Percentiles rank a stretch among this genome's conserved stretches.
Conservation (phyloP, 2,329 filamentous ascomycete species). For the Clarireedia sp. region DNA sequence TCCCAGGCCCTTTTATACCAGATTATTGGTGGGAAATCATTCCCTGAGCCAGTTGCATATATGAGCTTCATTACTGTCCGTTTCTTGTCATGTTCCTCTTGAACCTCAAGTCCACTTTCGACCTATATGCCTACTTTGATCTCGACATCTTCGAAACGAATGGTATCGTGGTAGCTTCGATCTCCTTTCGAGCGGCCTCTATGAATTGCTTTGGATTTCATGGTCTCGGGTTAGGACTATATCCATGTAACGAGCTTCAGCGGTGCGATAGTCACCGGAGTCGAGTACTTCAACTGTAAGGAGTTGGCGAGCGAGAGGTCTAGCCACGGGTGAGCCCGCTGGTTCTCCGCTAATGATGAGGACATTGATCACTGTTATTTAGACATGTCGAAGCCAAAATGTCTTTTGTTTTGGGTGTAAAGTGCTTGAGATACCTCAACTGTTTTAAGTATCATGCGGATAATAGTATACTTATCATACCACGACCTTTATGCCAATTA, state of each 20-base stretch:
- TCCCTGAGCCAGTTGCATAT: neutral
- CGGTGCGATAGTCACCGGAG: neutral
- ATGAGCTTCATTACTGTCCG: neutral
- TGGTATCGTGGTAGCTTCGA: neutral
- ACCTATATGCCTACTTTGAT: neutral
- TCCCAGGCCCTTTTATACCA: neutral
- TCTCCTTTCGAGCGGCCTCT: neutral
- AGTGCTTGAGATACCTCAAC: too few species aligned
- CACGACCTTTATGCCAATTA: too few species aligned
- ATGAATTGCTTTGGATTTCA: neutral
- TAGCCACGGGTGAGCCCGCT: neutral
- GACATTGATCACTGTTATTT: neutral
- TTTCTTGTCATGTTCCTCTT: neutral
- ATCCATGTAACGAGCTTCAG: neutral
- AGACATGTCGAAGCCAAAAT: too few species aligned
- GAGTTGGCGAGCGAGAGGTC: neutral
- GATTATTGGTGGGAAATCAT: neutral
- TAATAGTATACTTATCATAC: too few species aligned
- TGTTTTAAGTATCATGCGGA: too few species aligned
- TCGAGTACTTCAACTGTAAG: neutral
- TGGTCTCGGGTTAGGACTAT: neutral
- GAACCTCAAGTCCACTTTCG: neutral
- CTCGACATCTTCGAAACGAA: neutral
- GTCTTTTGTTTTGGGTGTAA: too few species aligned
- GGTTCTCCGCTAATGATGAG: neutral